Percentiles rank a stretch among this genome's conserved stretches.
Evolutionary conservation across 257 asterid genomes (phyloP).

Genomic region (Leonotis leonurus): DNA sequence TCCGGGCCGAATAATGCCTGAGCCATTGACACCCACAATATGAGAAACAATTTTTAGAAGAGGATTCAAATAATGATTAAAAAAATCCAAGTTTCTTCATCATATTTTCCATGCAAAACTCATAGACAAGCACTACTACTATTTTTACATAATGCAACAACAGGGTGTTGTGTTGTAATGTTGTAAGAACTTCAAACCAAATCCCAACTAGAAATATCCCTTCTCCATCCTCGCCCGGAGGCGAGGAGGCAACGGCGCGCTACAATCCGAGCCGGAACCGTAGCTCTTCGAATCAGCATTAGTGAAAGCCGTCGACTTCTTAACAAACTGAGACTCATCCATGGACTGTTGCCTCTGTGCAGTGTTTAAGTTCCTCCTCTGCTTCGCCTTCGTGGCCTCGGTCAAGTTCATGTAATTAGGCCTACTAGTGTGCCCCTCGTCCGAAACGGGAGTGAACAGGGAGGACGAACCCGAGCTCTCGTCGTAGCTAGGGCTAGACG

Average conservation of each 20-base stretch:
- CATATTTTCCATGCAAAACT: too few relatives aligned
- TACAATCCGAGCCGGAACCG: slow-evolving; percentile 28
- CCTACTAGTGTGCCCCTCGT: slow-evolving; percentile 38
- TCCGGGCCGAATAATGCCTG: too few relatives aligned
- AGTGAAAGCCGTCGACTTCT: slow-evolving; percentile 33
- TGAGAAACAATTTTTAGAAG: too few relatives aligned
- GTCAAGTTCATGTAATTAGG: slow-evolving; percentile 91
- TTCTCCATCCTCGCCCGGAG: slow-evolving; percentile 39
- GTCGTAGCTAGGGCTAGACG: slow-evolving; percentile 71
- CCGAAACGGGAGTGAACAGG: slow-evolving; percentile 59
- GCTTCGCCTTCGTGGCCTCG: slow-evolving; percentile 82
- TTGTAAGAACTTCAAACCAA: slow-evolving; percentile 8
- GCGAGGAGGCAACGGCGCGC: slow-evolving; percentile 26
- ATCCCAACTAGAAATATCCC: slow-evolving; percentile 12
- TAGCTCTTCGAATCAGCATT: slow-evolving; percentile 46
- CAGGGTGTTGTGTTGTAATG: slow-evolving; percentile 58
- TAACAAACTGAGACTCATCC: slow-evolving; percentile 79
- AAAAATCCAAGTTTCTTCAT: too few relatives aligned
- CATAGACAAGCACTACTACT: slow-evolving; percentile 12
- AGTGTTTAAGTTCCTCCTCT: slow-evolving; percentile 49
- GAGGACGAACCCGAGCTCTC: slow-evolving; percentile 84
- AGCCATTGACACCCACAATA: too few relatives aligned
- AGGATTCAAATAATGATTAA: too few relatives aligned
- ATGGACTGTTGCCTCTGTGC: slow-evolving; percentile 57
- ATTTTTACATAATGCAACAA: slow-evolving; percentile 39